A percentile compares a stretch with the other conserved stretches of the same genome.
phyloP scores from a whole-genome alignment of 2,329 filamentous ascomycete genomes.

The Westerdykella ornata region DNA sequence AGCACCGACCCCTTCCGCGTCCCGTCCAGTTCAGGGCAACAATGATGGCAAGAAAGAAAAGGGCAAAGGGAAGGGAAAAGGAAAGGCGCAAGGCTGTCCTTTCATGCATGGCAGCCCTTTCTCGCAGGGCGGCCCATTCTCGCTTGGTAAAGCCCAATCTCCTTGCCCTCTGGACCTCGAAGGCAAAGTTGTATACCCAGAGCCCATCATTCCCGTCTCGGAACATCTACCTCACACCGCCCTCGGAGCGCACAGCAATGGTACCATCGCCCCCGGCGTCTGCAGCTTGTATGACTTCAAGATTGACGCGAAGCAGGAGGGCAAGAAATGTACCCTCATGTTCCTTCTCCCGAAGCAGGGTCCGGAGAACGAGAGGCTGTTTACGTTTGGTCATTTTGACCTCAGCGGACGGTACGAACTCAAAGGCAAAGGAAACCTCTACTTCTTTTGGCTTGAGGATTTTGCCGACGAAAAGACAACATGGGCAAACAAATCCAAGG shows the following conservation, averaged over 20 bases:
- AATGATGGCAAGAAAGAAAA: too few relatives aligned
- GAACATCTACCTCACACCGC: constrained; percentile 47
- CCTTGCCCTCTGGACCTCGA: constrained; percentile 20
- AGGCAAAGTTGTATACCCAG: constrained; percentile 44
- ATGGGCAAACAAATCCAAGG: constrained; percentile 48
- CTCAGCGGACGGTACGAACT: constrained; percentile 46
- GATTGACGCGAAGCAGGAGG: constrained; percentile 48
- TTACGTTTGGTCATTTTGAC: constrained; percentile 15
- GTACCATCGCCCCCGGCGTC: constrained; percentile 39
- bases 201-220: constrained; percentile 57
- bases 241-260: constrained; percentile 51
- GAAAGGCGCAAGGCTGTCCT: too few relatives aligned
- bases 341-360: constrained; percentile 60
- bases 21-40: too few relatives aligned
- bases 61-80: too few relatives aligned
- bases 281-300: constrained; percentile 65
- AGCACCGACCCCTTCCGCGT: too few relatives aligned
- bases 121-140: too few relatives aligned
- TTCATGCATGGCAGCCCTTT: too few relatives aligned
- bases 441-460: constrained; percentile 47
- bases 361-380: constrained; percentile 49
- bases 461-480: constrained; percentile 47
- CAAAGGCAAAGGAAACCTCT: constrained; percentile 48
- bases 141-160: too few relatives aligned
- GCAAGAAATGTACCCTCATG: constrained; percentile 56